phyloP scores from a whole-genome alignment of 2,329 filamentous ascomycete genomes.

The Atkinsonella hypoxylon region DNA sequence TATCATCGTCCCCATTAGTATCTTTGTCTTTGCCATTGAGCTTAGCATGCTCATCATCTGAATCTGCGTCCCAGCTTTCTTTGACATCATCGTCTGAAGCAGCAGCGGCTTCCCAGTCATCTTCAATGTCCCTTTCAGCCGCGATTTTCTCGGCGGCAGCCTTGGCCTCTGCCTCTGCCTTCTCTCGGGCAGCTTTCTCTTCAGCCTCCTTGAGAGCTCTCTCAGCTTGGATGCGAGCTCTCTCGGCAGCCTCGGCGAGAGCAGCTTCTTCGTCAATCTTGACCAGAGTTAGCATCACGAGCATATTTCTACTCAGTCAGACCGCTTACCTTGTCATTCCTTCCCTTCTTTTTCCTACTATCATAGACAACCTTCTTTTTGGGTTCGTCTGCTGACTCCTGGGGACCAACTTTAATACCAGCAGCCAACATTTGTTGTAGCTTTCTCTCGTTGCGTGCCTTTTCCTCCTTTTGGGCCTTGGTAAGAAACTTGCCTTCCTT shows the following conservation, averaged over 20 bases:
- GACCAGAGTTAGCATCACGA: conserved; percentile 19
- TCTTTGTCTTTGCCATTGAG: conserved; percentile 11
- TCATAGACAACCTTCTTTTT: conserved; percentile 73
- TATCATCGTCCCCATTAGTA: conserved; percentile 33
- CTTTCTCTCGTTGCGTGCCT: conserved; percentile 65
- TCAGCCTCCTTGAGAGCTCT: conserved; percentile 50
- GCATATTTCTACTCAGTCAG: neutral
- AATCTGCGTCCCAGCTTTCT: conserved; percentile 89
- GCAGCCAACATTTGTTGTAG: conserved; percentile 76
- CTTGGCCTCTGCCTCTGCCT: conserved; percentile 44
- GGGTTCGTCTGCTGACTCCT: conserved; percentile 41
- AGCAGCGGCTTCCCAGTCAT: conserved; percentile 83
- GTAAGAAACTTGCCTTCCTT: conserved; percentile 79
- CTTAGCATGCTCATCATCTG: conserved; percentile 49
- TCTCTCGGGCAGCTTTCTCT: conserved; percentile 45
- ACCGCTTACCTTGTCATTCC: conserved; percentile 39
- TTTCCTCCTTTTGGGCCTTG: conserved; percentile 75
- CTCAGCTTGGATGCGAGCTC: conserved; percentile 57
- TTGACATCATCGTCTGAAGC: conserved; percentile 66
- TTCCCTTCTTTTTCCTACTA: conserved; percentile 66
- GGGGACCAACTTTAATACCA: conserved; percentile 58
- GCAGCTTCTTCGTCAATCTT: conserved; percentile 63
- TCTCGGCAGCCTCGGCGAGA: conserved; percentile 66
- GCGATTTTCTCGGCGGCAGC: conserved; percentile 43
- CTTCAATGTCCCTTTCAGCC: conserved; percentile 50